Percentiles rank a stretch among this genome's conserved stretches.
These are phyloP conservation scores for Brassica incana DNA, from an alignment of 345 rosid species.

Conservation along the genomic window DNA sequence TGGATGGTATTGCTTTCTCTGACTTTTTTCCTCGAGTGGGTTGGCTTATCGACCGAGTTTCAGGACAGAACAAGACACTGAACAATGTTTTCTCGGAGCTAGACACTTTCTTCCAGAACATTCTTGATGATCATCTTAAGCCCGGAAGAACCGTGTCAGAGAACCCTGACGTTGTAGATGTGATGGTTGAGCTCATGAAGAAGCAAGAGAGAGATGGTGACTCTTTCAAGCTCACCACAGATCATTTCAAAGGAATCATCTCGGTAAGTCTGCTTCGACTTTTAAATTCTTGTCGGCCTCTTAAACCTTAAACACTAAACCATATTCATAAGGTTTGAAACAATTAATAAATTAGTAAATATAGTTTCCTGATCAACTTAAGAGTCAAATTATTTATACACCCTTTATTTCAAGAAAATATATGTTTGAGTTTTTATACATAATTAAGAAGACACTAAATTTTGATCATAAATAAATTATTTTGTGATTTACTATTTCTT, in stretches of 20 bases:
- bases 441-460: no score
- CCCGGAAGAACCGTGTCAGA: conserved; percentile 29
- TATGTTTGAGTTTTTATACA: no score
- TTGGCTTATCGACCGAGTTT: conserved; percentile 44
- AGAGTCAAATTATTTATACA: no score
- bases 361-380: no score
- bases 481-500: no score
- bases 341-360: no score
- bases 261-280: conserved; percentile 21
- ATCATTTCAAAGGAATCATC: conserved; percentile 38
- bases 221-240: conserved; percentile 18
- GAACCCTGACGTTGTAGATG: conserved; percentile 37
- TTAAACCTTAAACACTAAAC: no score
- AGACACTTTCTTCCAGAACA: conserved; percentile 43
- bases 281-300: no score
- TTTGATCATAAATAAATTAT: no score
- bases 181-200: conserved; percentile 27
- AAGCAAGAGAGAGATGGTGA: conserved; percentile 25
- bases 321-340: no score
- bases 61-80: conserved; percentile 32
- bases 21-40: conserved; percentile 52
- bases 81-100: conserved; percentile 36
- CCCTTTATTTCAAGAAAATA: no score
- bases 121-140: conserved; percentile 48
- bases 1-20: conserved; percentile 30